Base-by-base conservation (phyloP, 495 filamentous ascomycete species). In the Trichoderma erinaceum region DNA sequence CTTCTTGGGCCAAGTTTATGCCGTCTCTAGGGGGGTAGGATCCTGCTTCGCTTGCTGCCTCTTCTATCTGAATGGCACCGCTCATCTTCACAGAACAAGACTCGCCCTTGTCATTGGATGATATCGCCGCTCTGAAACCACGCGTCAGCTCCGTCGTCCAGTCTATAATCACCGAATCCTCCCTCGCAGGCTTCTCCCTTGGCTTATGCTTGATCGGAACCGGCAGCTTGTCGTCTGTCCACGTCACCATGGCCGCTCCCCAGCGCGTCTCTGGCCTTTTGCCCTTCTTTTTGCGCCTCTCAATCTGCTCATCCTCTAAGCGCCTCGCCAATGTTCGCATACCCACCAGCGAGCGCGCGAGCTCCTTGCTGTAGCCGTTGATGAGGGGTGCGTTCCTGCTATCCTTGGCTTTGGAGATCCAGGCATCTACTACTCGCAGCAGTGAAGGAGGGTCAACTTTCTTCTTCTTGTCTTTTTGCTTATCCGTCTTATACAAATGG, bases 391-490 rank as follows among this genome's bases (percentile, higher is more conserved):
- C 4, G 29, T 29, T 29, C 29, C 29, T 29, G 11, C 69, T 69
- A 8, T 25, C 4, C 7, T 73, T 69, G 25, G 50, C 11, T 16
- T 46, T 32, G 11, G 68, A 63, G 35, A 82, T 79, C 82, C 82
- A 84, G 13, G 69, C 71, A n/a, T 78, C 75, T 11, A 84, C 71
- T 15, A 80, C 66, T 48, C 70, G 69, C 38, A 71, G 38, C 32
- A 83, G 44, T 41, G 74, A 69, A 65, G 80, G 76, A 11, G 35
- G 35, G 7, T 6, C 35, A 38, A 10, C n/a, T 65, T 8, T 70
- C 69, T 66, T 75, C 76, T 27, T 70, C 68, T 66, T 75, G 75
- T 27, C 65, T 63, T 15, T 23, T 16, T 4, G n/a, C 25, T 16
- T n/a, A 16, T 25, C 21, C 7, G 50, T 25, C 16, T 56, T 56